These are phyloP conservation scores for Tephrocybe sp. DNA, from an alignment of 768 basidiomycete genomes.

Conservation along the genomic window DNA sequence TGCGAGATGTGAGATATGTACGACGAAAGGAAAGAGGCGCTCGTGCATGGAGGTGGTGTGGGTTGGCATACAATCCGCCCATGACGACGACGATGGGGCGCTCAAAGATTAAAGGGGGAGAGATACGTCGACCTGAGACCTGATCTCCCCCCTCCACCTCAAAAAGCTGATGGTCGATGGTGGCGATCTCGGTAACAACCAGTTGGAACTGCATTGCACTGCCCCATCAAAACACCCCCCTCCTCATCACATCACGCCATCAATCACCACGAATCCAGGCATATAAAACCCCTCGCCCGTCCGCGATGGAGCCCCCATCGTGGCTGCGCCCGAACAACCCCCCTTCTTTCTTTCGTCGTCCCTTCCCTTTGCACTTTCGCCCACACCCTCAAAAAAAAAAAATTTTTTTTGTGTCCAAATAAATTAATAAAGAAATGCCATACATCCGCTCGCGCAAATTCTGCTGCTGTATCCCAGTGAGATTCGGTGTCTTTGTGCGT, in stretches of 20 bases:
- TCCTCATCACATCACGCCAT: conserved; percentile 7
- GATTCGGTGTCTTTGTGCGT: conserved; percentile 59
- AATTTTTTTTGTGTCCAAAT: no score
- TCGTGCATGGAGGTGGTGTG: no score
- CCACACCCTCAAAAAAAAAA: conserved; percentile 11
- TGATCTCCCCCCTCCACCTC: background rate
- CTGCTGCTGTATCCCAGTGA: conserved; percentile 67
- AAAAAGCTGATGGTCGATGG: background rate
- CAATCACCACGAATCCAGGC: conserved; percentile 5
- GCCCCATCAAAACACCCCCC: conserved; percentile 11
- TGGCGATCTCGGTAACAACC: conserved; percentile 9
- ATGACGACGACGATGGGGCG: no score
- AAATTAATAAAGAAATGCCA: conserved; percentile 34
- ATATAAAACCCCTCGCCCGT: conserved; percentile 12
- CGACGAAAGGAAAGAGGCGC: no score
- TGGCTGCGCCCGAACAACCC: conserved; percentile 39
- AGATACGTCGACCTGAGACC: background rate
- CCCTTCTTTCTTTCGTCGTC: conserved; percentile 21
- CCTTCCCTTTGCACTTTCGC: conserved; percentile 15
- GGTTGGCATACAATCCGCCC: no score
- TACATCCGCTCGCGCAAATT: conserved; percentile 56
- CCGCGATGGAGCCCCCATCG: conserved; percentile 20
- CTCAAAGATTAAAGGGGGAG: no score
- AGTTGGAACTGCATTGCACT: no score
- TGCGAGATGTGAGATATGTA: no score